Base-by-base conservation (phyloP, 805 yeast genomes). In the Alloascoidea africana region DNA sequence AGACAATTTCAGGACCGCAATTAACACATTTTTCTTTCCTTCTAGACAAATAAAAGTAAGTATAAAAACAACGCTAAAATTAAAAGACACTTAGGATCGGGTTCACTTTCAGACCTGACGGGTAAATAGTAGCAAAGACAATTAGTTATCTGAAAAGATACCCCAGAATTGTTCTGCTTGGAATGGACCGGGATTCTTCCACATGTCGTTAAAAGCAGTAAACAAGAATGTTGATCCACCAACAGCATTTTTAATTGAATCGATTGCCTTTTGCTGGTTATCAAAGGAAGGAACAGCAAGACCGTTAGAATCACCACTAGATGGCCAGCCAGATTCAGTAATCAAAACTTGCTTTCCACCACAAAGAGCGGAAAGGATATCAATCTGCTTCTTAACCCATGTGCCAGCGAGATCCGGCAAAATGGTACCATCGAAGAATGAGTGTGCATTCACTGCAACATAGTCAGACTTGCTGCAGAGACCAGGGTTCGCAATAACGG, bases 301-400 rank as follows among this genome's bases (percentile, higher is more conserved):
- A 40, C 73, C 73, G 45, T 59, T 65, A 39, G 65, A 50, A 44
- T 60, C 54, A 44, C 80, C 81, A 44, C 60, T 46, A 4, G 73
- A 63, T 43, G 80, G 81, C 81, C 80, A 74, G 17, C 80, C 81
- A 35, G 76, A 64, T 54, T 74, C 81, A 38, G 73, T 62, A 40
- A 74, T 58, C 43, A 74, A 54, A 32, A 73, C 69, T 50, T 72
- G 70, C 50, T 62, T 58, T 18, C 50, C 41, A 36, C 68, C 70
- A 52, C 81, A 74, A 14, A 52, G 56, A 36, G 55, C 44, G 44
- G 61, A 51, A 39, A 74, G 55, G 36, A 50, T 44, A 2, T 53
- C 39, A 35, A 74, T 64, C 48, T 73, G 77, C 13, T 45, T 41
- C 42, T 55, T 42, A 39, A 74, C 54, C 66, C 69, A 74, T 4